These are phyloP conservation scores for Sporothrix globosa DNA, from an alignment of 2,329 filamentous ascomycete genomes.

Conservation along the genomic window DNA sequence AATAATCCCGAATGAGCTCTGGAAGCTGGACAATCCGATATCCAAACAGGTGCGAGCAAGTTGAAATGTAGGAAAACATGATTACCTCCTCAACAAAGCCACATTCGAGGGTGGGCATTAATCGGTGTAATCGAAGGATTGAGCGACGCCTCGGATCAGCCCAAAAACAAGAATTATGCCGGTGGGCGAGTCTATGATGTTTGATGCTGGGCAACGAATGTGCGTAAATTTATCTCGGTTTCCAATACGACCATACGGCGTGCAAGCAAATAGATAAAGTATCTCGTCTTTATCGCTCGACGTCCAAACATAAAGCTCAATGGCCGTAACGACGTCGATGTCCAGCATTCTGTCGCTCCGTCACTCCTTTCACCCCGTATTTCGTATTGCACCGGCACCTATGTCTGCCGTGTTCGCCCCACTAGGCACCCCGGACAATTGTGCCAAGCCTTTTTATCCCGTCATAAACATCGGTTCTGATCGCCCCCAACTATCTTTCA, in stretches of 20 bases:
- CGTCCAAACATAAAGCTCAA: no score
- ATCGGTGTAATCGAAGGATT: no score
- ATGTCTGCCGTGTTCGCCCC: constrained; percentile 18
- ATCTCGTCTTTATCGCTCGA: no score
- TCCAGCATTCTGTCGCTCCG: not conserved
- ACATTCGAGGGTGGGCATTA: not conserved
- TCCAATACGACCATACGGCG: no score
- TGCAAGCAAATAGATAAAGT: no score
- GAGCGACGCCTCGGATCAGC: no score
- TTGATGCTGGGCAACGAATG: no score
- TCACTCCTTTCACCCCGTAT: not conserved
- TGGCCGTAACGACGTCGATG: not conserved
- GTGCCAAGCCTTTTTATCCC: constrained; percentile 12
- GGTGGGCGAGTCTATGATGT: no score
- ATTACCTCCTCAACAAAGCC: not conserved
- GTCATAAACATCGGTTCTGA: not conserved
- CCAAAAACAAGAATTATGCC: no score
- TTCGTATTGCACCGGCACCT: constrained; percentile 1
- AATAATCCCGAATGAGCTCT: constrained; percentile 3
- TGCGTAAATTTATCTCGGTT: no score
- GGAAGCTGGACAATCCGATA: no score
- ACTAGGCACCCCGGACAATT: constrained; percentile 4
- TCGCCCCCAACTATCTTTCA: not conserved
- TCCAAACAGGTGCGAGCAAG: no score
- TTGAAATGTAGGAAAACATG: not conserved